Conservation (phyloP, 2,329 filamentous ascomycete species). For the Calonectria pteridis region DNA sequence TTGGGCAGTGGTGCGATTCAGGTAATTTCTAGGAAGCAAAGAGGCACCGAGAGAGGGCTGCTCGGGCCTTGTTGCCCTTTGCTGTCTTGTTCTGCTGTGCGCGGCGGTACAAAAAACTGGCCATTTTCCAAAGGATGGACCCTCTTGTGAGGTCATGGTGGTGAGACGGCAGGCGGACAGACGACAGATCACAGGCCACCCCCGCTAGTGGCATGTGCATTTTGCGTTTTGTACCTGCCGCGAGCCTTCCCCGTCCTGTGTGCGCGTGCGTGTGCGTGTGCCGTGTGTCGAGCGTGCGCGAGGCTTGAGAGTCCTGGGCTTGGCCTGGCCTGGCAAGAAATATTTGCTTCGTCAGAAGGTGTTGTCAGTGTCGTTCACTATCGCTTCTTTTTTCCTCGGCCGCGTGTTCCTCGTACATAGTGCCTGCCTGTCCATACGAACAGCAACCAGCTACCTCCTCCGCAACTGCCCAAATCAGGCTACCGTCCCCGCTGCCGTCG, state of each 20-base stretch:
- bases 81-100: not conserved
- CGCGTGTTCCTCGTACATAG: not conserved
- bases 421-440: not conserved
- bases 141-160: conserved; percentile 31
- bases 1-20: not conserved
- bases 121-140: conserved; percentile 18
- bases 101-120: conserved; percentile 15
- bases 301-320: not conserved
- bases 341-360: not conserved
- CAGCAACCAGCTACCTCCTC: not conserved
- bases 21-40: not conserved
- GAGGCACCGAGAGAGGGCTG: not conserved
- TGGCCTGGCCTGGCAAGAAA: not conserved
- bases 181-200: conserved; percentile 20
- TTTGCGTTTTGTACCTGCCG: conserved; percentile 15
- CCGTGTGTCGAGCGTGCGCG: not conserved
- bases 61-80: not conserved
- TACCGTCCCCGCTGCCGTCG: conserved; percentile 9
- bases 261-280: too few species aligned
- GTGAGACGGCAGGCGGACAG: conserved; percentile 20
- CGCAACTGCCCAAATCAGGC: not conserved
- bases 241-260: not conserved
- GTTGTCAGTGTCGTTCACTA: not conserved
- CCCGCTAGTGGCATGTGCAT: conserved; percentile 6
- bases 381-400: not conserved